Conservation (phyloP, 2,329 filamentous ascomycete genomes). For the Chalara sp. region DNA sequence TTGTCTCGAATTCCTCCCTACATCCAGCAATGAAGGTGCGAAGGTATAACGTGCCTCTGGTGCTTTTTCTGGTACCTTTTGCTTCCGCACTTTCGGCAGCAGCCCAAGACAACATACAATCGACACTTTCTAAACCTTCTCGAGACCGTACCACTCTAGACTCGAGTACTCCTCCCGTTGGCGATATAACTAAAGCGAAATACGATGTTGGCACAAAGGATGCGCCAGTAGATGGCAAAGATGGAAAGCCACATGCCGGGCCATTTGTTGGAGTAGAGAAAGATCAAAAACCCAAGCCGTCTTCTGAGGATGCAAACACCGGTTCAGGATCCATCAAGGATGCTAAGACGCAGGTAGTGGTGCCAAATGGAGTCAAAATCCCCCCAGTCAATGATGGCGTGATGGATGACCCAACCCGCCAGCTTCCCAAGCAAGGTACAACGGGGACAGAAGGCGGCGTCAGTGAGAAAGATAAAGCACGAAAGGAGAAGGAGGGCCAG, state of each 20-base stretch:
- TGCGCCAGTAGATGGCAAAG: constrained; percentile 84
- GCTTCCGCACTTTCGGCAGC: constrained; percentile 34
- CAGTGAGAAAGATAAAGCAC: constrained; percentile 75
- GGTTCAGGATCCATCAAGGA: constrained; percentile 36
- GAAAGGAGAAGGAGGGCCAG: constrained; percentile 59
- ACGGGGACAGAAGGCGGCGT: constrained; percentile 87
- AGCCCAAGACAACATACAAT: constrained; percentile 17
- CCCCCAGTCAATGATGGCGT: constrained; percentile 69
- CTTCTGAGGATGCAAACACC: constrained; percentile 28
- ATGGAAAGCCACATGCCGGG: constrained; percentile 88
- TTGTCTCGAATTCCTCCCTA: not conserved
- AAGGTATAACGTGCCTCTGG: constrained; percentile 44
- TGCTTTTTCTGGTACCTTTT: constrained; percentile 55
- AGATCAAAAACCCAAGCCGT: constrained; percentile 34
- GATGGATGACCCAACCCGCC: constrained; percentile 81
- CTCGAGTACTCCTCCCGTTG: constrained; percentile 12
- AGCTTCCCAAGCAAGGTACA: constrained; percentile 74
- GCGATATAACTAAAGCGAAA: constrained; percentile 25
- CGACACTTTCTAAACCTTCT: constrained; percentile 16
- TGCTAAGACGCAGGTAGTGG: constrained; percentile 43
- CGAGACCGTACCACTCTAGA: constrained; percentile 14
- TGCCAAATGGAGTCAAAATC: constrained; percentile 54
- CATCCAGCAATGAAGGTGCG: constrained; percentile 49
- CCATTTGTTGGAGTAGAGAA: constrained; percentile 61
- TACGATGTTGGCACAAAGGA: constrained; percentile 56